Evolutionary conservation across 2,329 filamentous ascomycete species (phyloP).

Genomic region (Fusarium fracticaudum): DNA sequence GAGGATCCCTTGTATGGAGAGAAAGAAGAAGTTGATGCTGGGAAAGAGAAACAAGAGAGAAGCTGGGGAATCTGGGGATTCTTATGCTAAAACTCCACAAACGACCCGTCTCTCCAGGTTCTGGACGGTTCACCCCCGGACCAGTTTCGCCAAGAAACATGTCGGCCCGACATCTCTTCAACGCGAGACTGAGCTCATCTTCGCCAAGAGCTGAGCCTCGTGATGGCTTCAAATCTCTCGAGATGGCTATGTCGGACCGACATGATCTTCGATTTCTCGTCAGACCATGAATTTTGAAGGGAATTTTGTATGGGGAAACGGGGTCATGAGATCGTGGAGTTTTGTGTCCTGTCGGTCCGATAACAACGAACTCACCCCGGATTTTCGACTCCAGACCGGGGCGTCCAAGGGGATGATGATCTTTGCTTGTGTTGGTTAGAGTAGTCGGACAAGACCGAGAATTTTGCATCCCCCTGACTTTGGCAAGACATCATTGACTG

Average conservation of each 20-base stretch:
- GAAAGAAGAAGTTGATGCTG: background rate
- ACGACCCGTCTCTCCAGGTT: conserved; percentile 6
- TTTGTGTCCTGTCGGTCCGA: background rate
- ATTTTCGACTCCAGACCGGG: background rate
- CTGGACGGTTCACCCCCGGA: background rate
- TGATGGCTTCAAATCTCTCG: conserved; percentile 7
- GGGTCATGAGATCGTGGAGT: background rate
- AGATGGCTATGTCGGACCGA: background rate
- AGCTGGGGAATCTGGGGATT: conserved; percentile 17
- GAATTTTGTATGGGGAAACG: background rate
- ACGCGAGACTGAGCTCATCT: background rate
- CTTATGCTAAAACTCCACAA: conserved; percentile 20
- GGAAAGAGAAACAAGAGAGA: background rate
- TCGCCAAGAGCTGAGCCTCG: conserved; percentile 8
- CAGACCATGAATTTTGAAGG: background rate
- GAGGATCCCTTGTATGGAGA: background rate
- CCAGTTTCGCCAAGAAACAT: background rate
- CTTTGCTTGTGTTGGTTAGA: background rate
- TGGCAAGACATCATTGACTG: background rate
- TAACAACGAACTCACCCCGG: background rate
- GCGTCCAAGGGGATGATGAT: background rate
- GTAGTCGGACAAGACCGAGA: background rate
- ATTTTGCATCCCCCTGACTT: background rate
- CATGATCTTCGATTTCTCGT: background rate
- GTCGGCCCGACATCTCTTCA: background rate